Conservation (phyloP, 2,329 filamentous ascomycete genomes). For the Pestalotiopsis sp. region DNA sequence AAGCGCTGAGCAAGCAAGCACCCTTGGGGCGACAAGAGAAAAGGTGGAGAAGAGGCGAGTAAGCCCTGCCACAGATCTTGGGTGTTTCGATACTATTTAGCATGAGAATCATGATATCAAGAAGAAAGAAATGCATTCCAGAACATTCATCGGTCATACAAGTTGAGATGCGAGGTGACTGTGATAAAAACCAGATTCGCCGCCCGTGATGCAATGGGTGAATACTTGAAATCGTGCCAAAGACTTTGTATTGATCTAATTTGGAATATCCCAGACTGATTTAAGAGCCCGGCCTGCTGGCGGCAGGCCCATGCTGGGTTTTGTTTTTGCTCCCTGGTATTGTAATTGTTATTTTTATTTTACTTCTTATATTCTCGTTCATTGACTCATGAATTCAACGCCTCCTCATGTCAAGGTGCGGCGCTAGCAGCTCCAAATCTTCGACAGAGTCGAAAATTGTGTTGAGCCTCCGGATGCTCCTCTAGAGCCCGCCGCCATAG, state of each 20-base stretch:
- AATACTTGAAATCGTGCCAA: not conserved
- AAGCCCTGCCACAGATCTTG: not conserved
- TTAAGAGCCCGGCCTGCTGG: not conserved
- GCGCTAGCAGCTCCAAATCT: not conserved
- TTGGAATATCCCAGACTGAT: not conserved
- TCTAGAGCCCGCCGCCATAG: conserved; percentile 38
- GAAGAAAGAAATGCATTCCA: not conserved
- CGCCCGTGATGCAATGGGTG: not conserved
- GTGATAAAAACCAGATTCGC: too few relatives aligned
- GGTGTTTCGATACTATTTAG: not conserved
- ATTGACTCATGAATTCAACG: conserved; percentile 4
- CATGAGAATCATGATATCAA: not conserved
- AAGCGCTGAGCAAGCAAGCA: not conserved
- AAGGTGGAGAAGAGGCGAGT: not conserved
- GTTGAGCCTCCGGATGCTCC: not conserved
- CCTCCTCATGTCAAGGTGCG: not conserved
- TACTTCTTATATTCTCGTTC: not conserved
- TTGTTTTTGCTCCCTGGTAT: not conserved
- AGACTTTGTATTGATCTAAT: not conserved
- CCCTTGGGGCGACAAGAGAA: not conserved
- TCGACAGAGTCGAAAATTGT: not conserved
- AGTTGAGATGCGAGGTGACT: not conserved
- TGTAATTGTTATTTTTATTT: not conserved
- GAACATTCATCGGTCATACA: not conserved
- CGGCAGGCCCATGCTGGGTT: not conserved